A percentile compares a stretch with the other conserved stretches of the same genome.
Conservation (phyloP, 2,329 filamentous ascomycete genomes). For the Fusarium floridanum region DNA sequence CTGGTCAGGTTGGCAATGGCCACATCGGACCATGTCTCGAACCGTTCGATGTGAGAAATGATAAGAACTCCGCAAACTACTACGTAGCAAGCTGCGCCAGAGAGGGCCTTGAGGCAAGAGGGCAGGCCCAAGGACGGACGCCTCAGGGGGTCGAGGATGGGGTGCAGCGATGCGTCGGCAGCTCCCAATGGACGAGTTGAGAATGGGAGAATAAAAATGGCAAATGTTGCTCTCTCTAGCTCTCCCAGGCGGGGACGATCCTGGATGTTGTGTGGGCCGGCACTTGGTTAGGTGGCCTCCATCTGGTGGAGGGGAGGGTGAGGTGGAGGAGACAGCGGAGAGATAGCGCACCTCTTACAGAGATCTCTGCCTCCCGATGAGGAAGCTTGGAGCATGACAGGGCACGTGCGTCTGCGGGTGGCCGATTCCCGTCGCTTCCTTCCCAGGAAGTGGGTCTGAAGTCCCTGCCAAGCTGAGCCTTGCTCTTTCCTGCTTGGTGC, state of each 20-base stretch:
- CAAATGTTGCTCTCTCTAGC: not conserved
- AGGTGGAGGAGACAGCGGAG: conserved; percentile 17
- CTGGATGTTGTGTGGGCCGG: not conserved
- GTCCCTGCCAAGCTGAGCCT: conserved; percentile 34
- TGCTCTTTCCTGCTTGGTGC: not conserved
- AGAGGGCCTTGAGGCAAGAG: not conserved
- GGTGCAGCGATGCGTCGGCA: not conserved
- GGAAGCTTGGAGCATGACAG: conserved; percentile 30
- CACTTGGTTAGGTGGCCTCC: not conserved
- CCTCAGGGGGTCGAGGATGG: not conserved
- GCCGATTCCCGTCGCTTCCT: conserved; percentile 39
- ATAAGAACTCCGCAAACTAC: conserved; percentile 3
- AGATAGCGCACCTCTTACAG: conserved; percentile 23
- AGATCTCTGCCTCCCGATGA: conserved; percentile 32
- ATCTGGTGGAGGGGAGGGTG: not conserved
- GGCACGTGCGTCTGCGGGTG: conserved; percentile 42
- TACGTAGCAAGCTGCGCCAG: not conserved
- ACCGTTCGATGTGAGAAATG: conserved; percentile 10
- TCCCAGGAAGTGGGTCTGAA: not conserved
- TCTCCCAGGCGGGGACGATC: not conserved
- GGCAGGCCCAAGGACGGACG: not conserved
- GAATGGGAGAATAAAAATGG: not conserved
- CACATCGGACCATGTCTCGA: conserved; percentile 2
- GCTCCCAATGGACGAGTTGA: not conserved
- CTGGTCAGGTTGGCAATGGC: not conserved